phyloP scores from a whole-genome alignment of 305 asterid genomes.

The Solanum hybrid region DNA sequence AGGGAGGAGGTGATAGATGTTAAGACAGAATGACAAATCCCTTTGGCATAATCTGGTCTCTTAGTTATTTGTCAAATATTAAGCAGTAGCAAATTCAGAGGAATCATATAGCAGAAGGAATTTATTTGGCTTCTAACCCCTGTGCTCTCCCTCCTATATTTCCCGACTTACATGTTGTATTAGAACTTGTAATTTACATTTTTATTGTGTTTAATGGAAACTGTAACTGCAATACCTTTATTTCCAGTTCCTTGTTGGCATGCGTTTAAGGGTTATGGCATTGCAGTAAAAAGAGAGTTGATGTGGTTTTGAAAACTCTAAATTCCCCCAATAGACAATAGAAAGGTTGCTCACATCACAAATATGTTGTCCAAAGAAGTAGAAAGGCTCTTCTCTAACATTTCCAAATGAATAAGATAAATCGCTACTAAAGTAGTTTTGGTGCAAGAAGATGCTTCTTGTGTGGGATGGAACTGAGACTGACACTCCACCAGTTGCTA shows the following conservation, averaged over 20 bases:
- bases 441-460: too few relatives aligned
- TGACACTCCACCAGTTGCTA: too few relatives aligned
- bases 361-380: too few relatives aligned
- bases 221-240: neutral
- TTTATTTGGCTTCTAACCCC: neutral
- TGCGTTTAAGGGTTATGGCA: neutral
- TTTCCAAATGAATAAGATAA: too few relatives aligned
- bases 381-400: too few relatives aligned
- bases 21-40: constrained; percentile 30
- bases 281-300: neutral
- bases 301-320: neutral
- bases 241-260: neutral
- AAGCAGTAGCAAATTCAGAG: neutral
- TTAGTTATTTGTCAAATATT: neutral
- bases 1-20: constrained; percentile 19
- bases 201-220: neutral
- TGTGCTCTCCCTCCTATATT: neutral
- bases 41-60: neutral
- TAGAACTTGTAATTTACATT: neutral
- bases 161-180: neutral
- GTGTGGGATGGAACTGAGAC: too few relatives aligned
- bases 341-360: neutral
- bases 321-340: neutral
- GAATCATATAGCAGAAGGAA: constrained; percentile 6
- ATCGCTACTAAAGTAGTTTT: too few relatives aligned